phyloP scores from a whole-genome alignment of 2,329 filamentous ascomycete genomes.

The Talaromyces sp. region DNA sequence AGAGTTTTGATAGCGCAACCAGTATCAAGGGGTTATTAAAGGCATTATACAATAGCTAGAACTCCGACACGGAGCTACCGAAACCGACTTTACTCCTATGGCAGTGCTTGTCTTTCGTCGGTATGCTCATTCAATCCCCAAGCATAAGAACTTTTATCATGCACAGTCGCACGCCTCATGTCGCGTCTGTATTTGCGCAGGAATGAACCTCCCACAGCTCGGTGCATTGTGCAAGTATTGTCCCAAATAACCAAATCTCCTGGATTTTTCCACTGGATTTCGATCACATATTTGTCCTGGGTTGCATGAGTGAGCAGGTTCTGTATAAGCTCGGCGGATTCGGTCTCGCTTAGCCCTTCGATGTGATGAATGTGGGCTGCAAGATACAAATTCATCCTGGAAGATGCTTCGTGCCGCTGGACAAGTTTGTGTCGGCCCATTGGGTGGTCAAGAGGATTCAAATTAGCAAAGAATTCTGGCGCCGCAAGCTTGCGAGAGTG shows the following conservation, averaged over 20 bases:
- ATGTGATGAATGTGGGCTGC: slow-evolving; percentile 51
- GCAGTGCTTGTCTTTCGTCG: not conserved
- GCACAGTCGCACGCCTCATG: slow-evolving; percentile 53
- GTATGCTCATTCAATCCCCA: slow-evolving; percentile 37
- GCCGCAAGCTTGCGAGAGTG: slow-evolving; percentile 49
- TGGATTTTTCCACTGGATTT: slow-evolving; percentile 44
- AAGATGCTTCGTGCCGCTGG: slow-evolving; percentile 47
- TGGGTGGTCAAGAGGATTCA: slow-evolving; percentile 35
- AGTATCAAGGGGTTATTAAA: not conserved
- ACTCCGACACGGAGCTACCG: not conserved
- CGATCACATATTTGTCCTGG: slow-evolving; percentile 43
- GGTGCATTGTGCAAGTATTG: slow-evolving; percentile 53
- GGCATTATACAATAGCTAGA: not conserved
- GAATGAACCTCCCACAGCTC: slow-evolving; percentile 45
- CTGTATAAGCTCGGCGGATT: slow-evolving; percentile 30
- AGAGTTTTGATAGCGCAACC: too few species aligned
- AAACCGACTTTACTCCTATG: not conserved
- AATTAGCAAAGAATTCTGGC: slow-evolving; percentile 43
- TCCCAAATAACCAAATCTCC: slow-evolving; percentile 57
- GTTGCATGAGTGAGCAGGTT: slow-evolving; percentile 40
- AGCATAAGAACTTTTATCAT: slow-evolving; percentile 40
- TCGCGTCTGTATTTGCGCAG: slow-evolving; percentile 47
- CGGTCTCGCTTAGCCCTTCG: slow-evolving; percentile 31
- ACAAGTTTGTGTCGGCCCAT: slow-evolving; percentile 45
- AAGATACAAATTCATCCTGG: slow-evolving; percentile 49